These are phyloP conservation scores for Amanita polypyramis DNA, from an alignment of 768 basidiomycete species.

Conservation along the genomic window DNA sequence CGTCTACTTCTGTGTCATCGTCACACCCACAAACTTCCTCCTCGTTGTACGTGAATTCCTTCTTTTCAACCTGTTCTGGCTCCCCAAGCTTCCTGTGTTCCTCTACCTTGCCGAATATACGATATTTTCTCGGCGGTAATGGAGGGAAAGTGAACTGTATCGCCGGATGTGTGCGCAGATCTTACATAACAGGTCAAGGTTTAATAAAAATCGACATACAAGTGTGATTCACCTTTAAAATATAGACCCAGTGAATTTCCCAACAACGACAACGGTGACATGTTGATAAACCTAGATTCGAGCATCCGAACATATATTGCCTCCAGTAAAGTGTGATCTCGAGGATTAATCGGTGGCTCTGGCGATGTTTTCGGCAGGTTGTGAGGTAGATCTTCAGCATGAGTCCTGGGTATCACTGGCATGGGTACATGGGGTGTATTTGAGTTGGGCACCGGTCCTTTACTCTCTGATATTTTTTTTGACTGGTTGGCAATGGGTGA, in stretches of 20 bases:
- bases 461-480: too few species aligned
- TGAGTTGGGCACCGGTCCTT: not conserved
- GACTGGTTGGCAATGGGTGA: not conserved
- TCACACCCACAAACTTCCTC: constrained; percentile 5
- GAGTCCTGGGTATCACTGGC: not conserved
- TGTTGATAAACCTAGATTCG: constrained; percentile 56
- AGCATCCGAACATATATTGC: constrained; percentile 62
- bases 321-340: constrained; percentile 57
- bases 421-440: not conserved
- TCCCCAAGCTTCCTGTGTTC: not conserved
- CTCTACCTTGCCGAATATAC: constrained; percentile 2
- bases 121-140: constrained; percentile 15
- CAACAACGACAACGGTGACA: constrained; percentile 51
- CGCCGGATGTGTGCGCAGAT: constrained; percentile 58
- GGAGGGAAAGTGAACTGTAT: constrained; percentile 49
- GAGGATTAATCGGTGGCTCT: constrained; percentile 41
- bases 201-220: not conserved
- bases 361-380: constrained; percentile 26
- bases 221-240: constrained; percentile 41
- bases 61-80: not conserved
- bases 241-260: constrained; percentile 45
- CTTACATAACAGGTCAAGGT: constrained; percentile 20
- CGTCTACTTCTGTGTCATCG: constrained; percentile 12
- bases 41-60: not conserved
- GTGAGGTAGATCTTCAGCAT: constrained; percentile 9